Percentiles rank a stretch among this genome's conserved stretches.
These are phyloP conservation scores for Quercus agrifolia DNA, from an alignment of 306 rosid genomes.

Conservation along the genomic window DNA sequence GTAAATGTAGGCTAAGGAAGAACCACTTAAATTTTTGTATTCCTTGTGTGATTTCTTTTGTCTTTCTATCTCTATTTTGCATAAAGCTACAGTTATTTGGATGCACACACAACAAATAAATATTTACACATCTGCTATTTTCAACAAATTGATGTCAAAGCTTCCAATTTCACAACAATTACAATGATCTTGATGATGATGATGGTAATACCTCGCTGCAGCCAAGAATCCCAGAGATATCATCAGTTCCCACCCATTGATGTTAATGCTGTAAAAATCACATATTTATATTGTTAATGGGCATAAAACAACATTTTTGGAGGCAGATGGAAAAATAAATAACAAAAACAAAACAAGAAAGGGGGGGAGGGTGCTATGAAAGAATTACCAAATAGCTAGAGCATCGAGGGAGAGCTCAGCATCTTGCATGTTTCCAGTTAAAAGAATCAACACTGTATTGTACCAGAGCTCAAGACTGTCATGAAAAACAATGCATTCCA, in stretches of 20 bases:
- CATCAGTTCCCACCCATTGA: constrained; percentile 64
- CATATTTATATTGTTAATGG: background rate
- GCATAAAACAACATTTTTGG: background rate
- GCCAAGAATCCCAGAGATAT: constrained; percentile 57
- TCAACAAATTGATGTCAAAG: too few relatives aligned
- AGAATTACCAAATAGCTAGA: constrained; percentile 50
- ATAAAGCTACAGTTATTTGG: too few relatives aligned
- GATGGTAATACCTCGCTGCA: constrained; percentile 44
- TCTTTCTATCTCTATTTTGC: too few relatives aligned
- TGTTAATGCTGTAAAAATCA: constrained; percentile 40
- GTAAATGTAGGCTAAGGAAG: too few relatives aligned
- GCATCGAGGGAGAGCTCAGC: constrained; percentile 58
- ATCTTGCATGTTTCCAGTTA: constrained; percentile 52
- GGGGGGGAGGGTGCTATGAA: background rate
- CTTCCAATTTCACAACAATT: too few relatives aligned
- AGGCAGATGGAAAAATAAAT: background rate
- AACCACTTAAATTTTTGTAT: too few relatives aligned
- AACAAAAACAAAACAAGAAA: too few relatives aligned
- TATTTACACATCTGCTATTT: too few relatives aligned
- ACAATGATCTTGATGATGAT: background rate
- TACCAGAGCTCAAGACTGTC: constrained; percentile 65
- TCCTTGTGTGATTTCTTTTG: too few relatives aligned
- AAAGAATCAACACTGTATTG: constrained; percentile 48
- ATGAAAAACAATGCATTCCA: constrained; percentile 4
- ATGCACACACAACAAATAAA: too few relatives aligned